These are phyloP conservation scores for Panicum hallii DNA, from an alignment of 202 grass and related monocot genomes.

Conservation along the genomic window DNA sequence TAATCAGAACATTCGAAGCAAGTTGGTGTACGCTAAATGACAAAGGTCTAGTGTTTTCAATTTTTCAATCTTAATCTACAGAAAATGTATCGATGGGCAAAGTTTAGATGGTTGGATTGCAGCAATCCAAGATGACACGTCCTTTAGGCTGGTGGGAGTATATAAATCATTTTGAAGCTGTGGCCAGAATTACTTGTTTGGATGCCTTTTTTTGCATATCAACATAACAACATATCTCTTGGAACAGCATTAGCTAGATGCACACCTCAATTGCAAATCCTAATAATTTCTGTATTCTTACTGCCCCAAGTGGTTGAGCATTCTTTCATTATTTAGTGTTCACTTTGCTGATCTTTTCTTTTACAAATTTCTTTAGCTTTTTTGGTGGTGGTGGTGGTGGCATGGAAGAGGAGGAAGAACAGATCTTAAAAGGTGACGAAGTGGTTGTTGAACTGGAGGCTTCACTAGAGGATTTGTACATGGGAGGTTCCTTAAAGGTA, in stretches of 20 bases:
- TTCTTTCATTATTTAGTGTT: slow-evolving; percentile 24
- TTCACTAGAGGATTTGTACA: slow-evolving; percentile 94
- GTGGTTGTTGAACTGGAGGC: slow-evolving; percentile 97
- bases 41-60: background rate
- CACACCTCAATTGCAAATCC: background rate
- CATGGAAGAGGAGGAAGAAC: slow-evolving; percentile 89
- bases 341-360: slow-evolving; percentile 31
- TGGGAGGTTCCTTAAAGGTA: slow-evolving; percentile 98
- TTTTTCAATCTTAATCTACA: background rate
- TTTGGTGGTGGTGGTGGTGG: slow-evolving; percentile 81
- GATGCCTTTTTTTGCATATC: slow-evolving; percentile 26
- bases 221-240: background rate
- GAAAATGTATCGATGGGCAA: background rate
- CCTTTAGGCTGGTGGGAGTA: too few relatives aligned
- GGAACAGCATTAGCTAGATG: background rate
- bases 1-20: too few relatives aligned
- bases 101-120: background rate
- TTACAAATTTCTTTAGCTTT: slow-evolving; percentile 64
- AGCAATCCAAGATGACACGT: background rate
- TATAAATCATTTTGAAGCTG: background rate
- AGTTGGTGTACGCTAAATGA: too few relatives aligned
- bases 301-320: background rate
- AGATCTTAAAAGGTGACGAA: slow-evolving; percentile 90
- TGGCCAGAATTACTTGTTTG: background rate
- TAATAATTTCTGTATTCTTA: slow-evolving; percentile 17